Percentiles rank a stretch among this genome's conserved stretches.
Evolutionary conservation across 2,329 filamentous ascomycete genomes (phyloP).

Genomic region (Aspergillus quadricinctus): DNA sequence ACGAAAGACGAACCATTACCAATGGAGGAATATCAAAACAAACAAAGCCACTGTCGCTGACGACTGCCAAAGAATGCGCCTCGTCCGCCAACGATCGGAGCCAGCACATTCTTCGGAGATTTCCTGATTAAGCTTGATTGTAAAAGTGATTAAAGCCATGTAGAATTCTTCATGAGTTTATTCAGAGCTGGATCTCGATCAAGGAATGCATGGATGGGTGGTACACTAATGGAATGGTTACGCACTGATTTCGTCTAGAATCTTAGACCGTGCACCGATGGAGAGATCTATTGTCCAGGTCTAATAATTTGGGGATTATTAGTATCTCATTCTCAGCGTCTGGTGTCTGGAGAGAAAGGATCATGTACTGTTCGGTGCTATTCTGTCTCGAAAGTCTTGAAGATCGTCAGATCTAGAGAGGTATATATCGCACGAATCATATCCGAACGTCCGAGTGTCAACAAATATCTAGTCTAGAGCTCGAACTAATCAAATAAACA

Average conservation of each 20-base stretch:
- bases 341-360: background rate
- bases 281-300: background rate
- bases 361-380: background rate
- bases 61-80: background rate
- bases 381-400: background rate
- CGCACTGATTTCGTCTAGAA: background rate
- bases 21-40: constrained; percentile 12
- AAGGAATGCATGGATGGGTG: background rate
- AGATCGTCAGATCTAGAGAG: background rate
- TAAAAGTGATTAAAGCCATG: background rate
- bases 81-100: background rate
- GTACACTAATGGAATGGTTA: background rate
- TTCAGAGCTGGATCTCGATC: background rate
- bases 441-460: background rate
- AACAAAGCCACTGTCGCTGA: background rate
- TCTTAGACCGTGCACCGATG: background rate
- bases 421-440: background rate
- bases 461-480: background rate
- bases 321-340: background rate
- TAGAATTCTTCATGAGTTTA: background rate
- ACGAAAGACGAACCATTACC: background rate
- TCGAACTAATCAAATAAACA: background rate
- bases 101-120: background rate
- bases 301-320: background rate
- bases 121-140: background rate